These are phyloP conservation scores for Mycena kentingensis DNA, from an alignment of 768 basidiomycete genomes.

Conservation along the genomic window DNA sequence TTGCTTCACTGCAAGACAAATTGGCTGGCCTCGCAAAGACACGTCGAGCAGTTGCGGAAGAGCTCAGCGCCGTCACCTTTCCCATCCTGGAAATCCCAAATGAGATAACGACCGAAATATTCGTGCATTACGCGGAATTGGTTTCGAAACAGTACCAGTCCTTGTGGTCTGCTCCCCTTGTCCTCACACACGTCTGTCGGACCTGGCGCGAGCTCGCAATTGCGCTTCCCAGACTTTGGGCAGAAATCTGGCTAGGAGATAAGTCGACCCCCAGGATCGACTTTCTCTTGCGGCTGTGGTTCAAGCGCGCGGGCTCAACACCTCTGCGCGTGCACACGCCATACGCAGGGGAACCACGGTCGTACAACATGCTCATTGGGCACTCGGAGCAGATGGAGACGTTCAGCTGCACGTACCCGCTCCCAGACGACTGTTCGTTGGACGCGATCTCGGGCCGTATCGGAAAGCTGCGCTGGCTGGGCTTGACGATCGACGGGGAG, in stretches of 20 bases:
- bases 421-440: neutral
- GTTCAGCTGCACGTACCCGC: neutral
- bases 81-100: neutral
- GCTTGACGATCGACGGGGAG: neutral
- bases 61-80: neutral
- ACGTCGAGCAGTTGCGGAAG: neutral
- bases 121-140: neutral
- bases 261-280: neutral
- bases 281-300: neutral
- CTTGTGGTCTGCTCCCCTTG: neutral
- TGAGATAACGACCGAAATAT: neutral
- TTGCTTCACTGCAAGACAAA: neutral
- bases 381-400: neutral
- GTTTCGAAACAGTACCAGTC: neutral
- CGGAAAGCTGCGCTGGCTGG: neutral
- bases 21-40: neutral
- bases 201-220: slow-evolving; percentile 3
- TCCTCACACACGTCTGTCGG: slow-evolving; percentile 11
- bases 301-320: neutral
- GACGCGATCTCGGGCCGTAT: neutral
- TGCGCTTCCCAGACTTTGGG: slow-evolving; percentile 3
- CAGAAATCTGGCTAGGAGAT: neutral
- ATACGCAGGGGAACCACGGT: neutral
- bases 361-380: neutral
- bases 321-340: neutral